phyloP scores from a whole-genome alignment of 2,329 filamentous ascomycete genomes.

The Sporothrix phasma region DNA sequence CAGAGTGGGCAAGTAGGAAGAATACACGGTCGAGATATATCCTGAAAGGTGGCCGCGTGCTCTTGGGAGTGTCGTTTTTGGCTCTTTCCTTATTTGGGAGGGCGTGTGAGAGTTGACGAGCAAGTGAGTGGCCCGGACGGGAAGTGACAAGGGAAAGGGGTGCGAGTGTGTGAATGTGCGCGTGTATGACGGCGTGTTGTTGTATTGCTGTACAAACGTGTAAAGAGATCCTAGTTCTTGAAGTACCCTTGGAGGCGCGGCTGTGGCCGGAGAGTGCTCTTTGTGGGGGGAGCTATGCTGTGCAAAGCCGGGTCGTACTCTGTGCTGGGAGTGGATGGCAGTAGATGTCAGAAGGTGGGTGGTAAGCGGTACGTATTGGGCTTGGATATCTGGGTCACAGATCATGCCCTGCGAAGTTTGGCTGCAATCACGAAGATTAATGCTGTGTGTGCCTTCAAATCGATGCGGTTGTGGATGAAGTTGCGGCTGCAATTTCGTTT shows the following conservation, averaged over 20 bases:
- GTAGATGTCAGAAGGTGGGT: not conserved
- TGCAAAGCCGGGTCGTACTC: not conserved
- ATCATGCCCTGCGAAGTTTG: not conserved
- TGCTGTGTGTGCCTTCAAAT: too few relatives aligned
- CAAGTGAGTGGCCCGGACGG: not conserved
- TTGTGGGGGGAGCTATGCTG: not conserved
- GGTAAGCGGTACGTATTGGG: not conserved
- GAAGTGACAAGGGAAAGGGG: not conserved
- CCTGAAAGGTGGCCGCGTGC: slow-evolving; percentile 1
- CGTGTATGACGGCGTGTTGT: not conserved
- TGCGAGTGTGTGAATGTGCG: not conserved
- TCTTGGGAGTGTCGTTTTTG: not conserved
- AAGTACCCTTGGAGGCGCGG: slow-evolving; percentile 4
- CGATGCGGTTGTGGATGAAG: not conserved
- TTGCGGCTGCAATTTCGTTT: not conserved
- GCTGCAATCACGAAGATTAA: too few relatives aligned
- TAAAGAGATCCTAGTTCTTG: slow-evolving; percentile 3
- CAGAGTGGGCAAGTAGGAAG: not conserved
- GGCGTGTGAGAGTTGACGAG: not conserved
- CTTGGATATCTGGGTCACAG: not conserved
- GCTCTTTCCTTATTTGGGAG: slow-evolving; percentile 2
- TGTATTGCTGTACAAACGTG: too few relatives aligned
- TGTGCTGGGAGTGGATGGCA: not conserved
- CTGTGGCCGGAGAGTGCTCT: slow-evolving; percentile 2
- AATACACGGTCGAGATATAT: slow-evolving; percentile 2